Evolutionary conservation across 441 rosid genomes (phyloP).

Genomic region (Kokia cookei): DNA sequence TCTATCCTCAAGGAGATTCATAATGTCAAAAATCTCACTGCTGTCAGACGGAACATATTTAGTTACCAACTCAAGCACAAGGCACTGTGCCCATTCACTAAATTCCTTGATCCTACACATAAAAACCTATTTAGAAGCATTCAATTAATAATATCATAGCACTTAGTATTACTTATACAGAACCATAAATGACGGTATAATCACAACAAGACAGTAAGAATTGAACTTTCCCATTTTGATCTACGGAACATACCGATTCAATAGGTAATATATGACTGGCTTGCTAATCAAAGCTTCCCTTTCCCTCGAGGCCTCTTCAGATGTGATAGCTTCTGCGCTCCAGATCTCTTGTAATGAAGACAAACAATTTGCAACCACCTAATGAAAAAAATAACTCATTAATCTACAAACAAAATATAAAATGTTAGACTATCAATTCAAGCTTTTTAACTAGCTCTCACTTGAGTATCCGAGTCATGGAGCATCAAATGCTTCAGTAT

Average conservation of each 20-base stretch:
- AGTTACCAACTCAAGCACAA: conserved; percentile 84
- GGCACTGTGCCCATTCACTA: conserved; percentile 97
- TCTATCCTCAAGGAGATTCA: conserved; percentile 99
- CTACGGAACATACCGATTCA: conserved; percentile 59
- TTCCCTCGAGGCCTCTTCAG: conserved; percentile 86
- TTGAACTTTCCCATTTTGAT: not conserved
- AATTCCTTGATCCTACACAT: conserved; percentile 82
- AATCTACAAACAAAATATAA: not conserved
- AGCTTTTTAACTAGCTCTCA: conserved; percentile 15
- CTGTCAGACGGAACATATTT: conserved; percentile 86
- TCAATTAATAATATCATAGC: not conserved
- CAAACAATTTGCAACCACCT: conserved; percentile 95
- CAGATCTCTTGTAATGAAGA: conserved; percentile 92
- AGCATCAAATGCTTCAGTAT: conserved; percentile 84
- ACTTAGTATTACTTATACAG: not conserved
- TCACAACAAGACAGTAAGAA: not conserved
- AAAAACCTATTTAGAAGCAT: conserved; percentile 9
- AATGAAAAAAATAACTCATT: conserved; percentile 8
- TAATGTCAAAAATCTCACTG: conserved; percentile 92
- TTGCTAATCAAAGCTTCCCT: conserved; percentile 80
- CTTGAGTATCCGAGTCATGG: conserved; percentile 83
- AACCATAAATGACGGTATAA: not conserved
- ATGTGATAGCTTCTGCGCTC: conserved; percentile 76
- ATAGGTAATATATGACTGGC: conserved; percentile 56
- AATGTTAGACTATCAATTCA: not conserved